Evolutionary conservation across 805 yeast genomes (phyloP).

Genomic region (Pichia nanzhaoensis): DNA sequence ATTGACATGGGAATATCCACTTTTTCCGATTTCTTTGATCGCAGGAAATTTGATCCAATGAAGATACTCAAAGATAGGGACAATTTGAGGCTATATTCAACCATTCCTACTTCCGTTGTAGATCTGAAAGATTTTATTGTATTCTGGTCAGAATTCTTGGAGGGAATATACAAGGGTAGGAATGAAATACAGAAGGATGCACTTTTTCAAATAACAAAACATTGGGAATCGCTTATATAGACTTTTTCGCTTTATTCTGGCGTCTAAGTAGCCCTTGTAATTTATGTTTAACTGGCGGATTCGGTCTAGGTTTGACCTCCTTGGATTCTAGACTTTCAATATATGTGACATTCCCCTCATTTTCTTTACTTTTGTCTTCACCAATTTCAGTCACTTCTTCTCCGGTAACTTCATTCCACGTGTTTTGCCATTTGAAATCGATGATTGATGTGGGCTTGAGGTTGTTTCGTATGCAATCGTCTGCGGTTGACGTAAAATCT

Average conservation of each 20-base stretch:
- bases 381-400: neutral
- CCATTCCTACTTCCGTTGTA: constrained; percentile 25
- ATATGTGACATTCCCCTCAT: neutral
- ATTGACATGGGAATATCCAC: constrained; percentile 49
- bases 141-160: constrained; percentile 47
- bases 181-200: constrained; percentile 27
- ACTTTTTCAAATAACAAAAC: constrained; percentile 19
- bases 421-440: neutral
- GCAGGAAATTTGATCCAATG: constrained; percentile 16
- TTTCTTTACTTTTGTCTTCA: neutral
- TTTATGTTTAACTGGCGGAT: neutral
- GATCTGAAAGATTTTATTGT: constrained; percentile 36
- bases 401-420: neutral
- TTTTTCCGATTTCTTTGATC: constrained; percentile 43
- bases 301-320: neutral
- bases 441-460: neutral
- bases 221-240: constrained; percentile 15
- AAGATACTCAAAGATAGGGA: constrained; percentile 18
- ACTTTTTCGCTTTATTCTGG: neutral
- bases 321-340: neutral
- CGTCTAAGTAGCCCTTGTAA: constrained; percentile 10
- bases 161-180: constrained; percentile 36
- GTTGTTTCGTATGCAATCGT: neutral
- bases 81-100: constrained; percentile 11
- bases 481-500: neutral